Conservation (phyloP, 805 yeast species). For the Yarrowia hollandica region DNA sequence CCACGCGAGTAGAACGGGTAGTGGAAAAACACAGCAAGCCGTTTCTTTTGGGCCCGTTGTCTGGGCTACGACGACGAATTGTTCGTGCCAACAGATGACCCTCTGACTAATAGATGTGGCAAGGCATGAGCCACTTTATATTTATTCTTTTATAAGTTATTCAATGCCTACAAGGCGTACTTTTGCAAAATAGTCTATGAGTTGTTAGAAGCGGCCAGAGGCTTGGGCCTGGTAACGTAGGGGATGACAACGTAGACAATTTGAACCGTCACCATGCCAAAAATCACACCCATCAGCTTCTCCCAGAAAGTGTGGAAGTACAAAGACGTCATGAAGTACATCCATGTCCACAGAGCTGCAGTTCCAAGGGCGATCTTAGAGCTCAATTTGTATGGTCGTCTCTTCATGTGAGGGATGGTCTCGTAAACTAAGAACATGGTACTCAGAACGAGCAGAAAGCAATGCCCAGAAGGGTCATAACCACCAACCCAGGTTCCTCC, state of each 20-base stretch:
- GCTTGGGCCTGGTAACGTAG: constrained; percentile 14
- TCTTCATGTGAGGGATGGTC: constrained; percentile 43
- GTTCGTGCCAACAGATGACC: neutral
- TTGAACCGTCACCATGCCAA: constrained; percentile 56
- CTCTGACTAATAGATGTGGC: neutral
- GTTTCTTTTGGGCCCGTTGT: neutral
- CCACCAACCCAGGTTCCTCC: constrained; percentile 82
- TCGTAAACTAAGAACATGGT: constrained; percentile 69
- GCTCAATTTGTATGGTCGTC: constrained; percentile 30
- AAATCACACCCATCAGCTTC: constrained; percentile 66
- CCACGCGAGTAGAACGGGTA: neutral
- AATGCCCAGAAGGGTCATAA: constrained; percentile 95
- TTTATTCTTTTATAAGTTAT: constrained; percentile 23
- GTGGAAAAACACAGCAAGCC: constrained; percentile 8
- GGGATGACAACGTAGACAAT: constrained; percentile 46
- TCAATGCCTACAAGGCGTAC: constrained; percentile 1
- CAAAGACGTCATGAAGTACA: constrained; percentile 78
- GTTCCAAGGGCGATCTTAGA: constrained; percentile 42
- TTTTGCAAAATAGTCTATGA: neutral
- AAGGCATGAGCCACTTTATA: neutral
- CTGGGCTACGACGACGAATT: neutral
- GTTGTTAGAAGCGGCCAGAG: neutral
- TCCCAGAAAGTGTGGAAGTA: constrained; percentile 82
- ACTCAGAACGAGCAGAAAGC: constrained; percentile 70
- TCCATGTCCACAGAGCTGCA: constrained; percentile 71